Evolutionary conservation across 306 rosid species (phyloP), one percentile per base, ranked within the genome.

Genomic region (Fragaria iinumae): DNA sequence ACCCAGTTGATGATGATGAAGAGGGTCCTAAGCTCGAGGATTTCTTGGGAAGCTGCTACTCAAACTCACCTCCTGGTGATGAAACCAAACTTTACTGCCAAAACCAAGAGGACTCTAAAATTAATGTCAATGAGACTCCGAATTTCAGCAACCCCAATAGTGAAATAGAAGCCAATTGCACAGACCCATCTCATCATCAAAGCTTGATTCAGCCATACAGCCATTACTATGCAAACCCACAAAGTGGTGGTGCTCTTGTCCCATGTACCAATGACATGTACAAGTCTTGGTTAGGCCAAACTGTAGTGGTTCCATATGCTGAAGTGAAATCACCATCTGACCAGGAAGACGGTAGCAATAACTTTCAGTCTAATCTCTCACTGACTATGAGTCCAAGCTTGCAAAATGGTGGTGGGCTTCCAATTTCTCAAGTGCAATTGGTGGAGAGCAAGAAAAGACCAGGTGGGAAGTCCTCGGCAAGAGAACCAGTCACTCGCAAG

Each of bases 21-120:
- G 87, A 85, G 49, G 88, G 92, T 39, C 98, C 99, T 67, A 95
- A 95, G 84, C 97, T 95, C 73, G 99, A 95, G 82, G 97, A 95
- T 69, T 95, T 95, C 84, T 81, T 95, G 80, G 99, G 99, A 17
- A 80, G 75, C 20, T 87, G 97, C 52, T 94, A 94, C 89, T 87
- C 97, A 13, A 94, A 83, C 87, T 85, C 98, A 0, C 79, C 87
- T 12, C 69, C 84, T 36, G 64, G 41, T 57, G 72, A 80, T 55
- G 93, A 89, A 82, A 59, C 83, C 29, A 87, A 89, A 80, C 87
- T 83, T 76, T 84, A 82, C 27, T 85, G 83, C 67, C 86, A 81
- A 43, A 73, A 52, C 84, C 84, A 78, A 49, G 80, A 39, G 43
- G 64, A 79, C 71, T 82, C 89, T 21, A 78, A 89, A 71, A 86